A percentile compares a stretch with the other conserved stretches of the same genome.
Conservation (phyloP, 1,139 yeast species). For the Blastobotrys malaysiensis region DNA sequence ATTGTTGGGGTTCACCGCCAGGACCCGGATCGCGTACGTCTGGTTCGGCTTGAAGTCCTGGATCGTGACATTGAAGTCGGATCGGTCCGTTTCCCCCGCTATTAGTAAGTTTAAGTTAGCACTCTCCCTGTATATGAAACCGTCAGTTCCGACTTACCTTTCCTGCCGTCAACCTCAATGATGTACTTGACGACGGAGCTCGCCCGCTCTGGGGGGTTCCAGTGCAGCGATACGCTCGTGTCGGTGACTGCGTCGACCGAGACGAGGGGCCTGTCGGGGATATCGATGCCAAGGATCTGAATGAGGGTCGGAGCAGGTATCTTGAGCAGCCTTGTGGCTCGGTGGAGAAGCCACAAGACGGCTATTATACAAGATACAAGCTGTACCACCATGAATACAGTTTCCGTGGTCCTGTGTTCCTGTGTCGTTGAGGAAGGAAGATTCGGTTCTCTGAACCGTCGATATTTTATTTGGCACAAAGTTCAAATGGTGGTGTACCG, state of each 20-base stretch:
- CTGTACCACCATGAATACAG: constrained; percentile 9
- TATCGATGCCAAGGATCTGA: constrained; percentile 45
- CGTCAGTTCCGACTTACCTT: constrained; percentile 23
- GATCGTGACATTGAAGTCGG: constrained; percentile 35
- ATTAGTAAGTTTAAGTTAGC: constrained; percentile 1
- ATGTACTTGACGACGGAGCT: constrained; percentile 37
- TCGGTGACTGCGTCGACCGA: constrained; percentile 52
- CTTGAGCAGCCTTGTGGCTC: constrained; percentile 40
- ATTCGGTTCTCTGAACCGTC: not conserved
- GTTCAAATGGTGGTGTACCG: not conserved
- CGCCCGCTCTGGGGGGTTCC: constrained; percentile 42
- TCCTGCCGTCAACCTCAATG: constrained; percentile 45
- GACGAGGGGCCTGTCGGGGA: constrained; percentile 53
- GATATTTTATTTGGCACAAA: not conserved
- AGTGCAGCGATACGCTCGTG: constrained; percentile 48
- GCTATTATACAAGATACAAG: constrained; percentile 27
- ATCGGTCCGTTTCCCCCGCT: constrained; percentile 36
- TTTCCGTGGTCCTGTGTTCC: not conserved
- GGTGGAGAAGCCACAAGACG: constrained; percentile 47
- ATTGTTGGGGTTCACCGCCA: constrained; percentile 42
- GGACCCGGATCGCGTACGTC: constrained; percentile 50
- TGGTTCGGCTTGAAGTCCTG: constrained; percentile 43
- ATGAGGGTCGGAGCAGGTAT: constrained; percentile 49
- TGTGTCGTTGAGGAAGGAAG: not conserved
- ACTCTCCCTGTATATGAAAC: not conserved